Evolutionary conservation across 2,329 filamentous ascomycete species (phyloP), one percentile per base, ranked within the genome.

Genomic region (Ceratocystis cubensis): DNA sequence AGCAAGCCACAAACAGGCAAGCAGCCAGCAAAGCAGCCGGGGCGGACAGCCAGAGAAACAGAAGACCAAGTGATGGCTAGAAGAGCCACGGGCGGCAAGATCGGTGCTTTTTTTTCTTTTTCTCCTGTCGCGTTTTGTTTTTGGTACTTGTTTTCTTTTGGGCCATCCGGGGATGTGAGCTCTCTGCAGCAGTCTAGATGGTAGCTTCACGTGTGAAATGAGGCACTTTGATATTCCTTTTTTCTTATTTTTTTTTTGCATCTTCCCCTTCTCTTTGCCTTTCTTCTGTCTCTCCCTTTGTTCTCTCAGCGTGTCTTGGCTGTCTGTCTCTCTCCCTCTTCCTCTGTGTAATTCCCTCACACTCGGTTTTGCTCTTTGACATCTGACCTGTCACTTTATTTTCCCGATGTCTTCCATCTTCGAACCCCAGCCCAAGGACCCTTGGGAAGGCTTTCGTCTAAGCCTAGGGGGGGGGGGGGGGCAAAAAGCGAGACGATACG

Each of bases 341-440:
- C 13, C 22, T 57, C 53, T 57, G 25, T 28, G 13, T 57, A 57
- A 57, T 57, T 57, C 22, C 53, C 53, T 57, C 53, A 57, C 22
- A 33, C 22, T 57, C 25, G 22, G 53, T 28, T 15, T 30, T 33
- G 25, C 53, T 57, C 53, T 30, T 33, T 57, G 53, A 57, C 53
- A 57, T 57, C 53, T 57, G 53, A 57, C 22, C 53, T 57, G 53
- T 57, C 53, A 57, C 8, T 57, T 37, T 37, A 37, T 37, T 57
- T 57, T 28, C 22, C 25, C 17, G 53, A 5, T 13, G 50, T 15
- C 50, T 28, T n/a, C 50, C 25, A 28, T 56, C n/a, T 30, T 57
- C 30, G 25, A 33, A n/a, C 53, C 53, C 53, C 10, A 28, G 53
- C 53, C 22, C 33, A 37, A 30, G 13, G 53, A 33, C 25, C 25